Conservation (phyloP, 345 rosid genomes). For the Citrus reticulata region DNA sequence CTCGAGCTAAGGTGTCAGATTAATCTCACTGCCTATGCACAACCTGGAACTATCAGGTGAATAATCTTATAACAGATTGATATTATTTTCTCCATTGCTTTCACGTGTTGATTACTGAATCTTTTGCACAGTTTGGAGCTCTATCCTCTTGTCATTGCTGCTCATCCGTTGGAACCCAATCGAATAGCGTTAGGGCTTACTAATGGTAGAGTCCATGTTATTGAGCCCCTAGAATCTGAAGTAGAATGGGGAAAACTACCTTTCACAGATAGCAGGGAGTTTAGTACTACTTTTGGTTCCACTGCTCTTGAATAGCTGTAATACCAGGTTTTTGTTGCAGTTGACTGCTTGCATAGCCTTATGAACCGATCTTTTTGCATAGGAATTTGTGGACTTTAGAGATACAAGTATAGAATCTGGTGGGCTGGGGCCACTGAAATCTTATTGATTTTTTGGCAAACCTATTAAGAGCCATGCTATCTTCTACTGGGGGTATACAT, state of each 20-base stretch:
- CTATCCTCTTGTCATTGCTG: constrained; percentile 38
- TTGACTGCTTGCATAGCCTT: background rate
- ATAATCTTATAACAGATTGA: background rate
- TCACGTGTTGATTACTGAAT: background rate
- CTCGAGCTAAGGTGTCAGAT: background rate
- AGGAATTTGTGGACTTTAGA: background rate
- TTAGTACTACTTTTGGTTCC: background rate
- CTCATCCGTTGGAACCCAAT: constrained; percentile 38
- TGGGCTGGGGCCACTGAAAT: background rate
- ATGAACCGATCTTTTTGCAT: background rate
- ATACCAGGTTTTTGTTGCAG: background rate
- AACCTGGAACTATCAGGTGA: background rate
- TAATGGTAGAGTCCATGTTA: constrained; percentile 37
- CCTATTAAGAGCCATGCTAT: background rate
- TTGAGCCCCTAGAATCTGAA: constrained; percentile 36
- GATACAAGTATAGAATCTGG: background rate
- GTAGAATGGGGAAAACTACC: constrained; percentile 41
- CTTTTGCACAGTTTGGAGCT: constrained; percentile 21
- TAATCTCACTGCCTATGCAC: constrained; percentile 8
- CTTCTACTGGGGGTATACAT: background rate
- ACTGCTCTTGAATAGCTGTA: background rate
- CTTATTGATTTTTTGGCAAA: background rate
- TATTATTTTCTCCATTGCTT: background rate
- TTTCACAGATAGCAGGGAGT: background rate
- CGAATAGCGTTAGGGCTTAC: constrained; percentile 41